phyloP scores from a whole-genome alignment of 2,329 filamentous ascomycete genomes.

The Chaetoscypha palmicola region DNA sequence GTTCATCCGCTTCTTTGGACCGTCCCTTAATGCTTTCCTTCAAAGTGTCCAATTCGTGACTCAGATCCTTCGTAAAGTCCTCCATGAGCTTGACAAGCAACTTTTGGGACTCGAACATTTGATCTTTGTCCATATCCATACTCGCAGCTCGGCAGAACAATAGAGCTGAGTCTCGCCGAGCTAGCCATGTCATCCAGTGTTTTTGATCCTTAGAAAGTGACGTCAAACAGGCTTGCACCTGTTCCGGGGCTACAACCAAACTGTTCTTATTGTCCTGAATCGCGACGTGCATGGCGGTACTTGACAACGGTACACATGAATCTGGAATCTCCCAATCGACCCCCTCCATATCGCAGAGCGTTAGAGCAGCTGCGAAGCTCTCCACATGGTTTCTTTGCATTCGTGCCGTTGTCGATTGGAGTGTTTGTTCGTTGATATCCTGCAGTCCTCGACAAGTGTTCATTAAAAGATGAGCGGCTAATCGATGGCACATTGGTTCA shows the following conservation, averaged over 20 bases:
- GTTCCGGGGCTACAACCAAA: constrained; percentile 22
- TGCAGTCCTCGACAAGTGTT: constrained; percentile 30
- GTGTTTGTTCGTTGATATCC: constrained; percentile 23
- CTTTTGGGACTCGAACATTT: constrained; percentile 27
- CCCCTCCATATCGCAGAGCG: constrained; percentile 54
- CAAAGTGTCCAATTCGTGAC: constrained; percentile 20
- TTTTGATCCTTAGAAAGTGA: constrained; percentile 47
- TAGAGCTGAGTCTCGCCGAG: constrained; percentile 52
- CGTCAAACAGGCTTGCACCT: constrained; percentile 44
- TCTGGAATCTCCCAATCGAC: constrained; percentile 43
- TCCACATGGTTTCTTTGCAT: constrained; percentile 42
- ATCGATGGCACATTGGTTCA: constrained; percentile 29
- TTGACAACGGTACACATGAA: constrained; percentile 41
- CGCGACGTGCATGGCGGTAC: constrained; percentile 29
- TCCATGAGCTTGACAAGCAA: constrained; percentile 26
- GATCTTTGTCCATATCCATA: constrained; percentile 47
- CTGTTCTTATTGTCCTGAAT: constrained; percentile 31
- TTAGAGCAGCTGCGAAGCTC: constrained; percentile 54
- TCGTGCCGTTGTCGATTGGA: constrained; percentile 25
- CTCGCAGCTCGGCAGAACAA: constrained; percentile 56
- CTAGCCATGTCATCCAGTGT: constrained; percentile 59
- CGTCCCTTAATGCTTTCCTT: constrained; percentile 20
- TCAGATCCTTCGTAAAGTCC: constrained; percentile 21
- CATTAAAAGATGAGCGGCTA: constrained; percentile 30
- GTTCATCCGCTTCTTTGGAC: constrained; percentile 16